A percentile compares a stretch with the other conserved stretches of the same genome.
Conservation (phyloP, 345 rosid species). For the Populus davidiana region DNA sequence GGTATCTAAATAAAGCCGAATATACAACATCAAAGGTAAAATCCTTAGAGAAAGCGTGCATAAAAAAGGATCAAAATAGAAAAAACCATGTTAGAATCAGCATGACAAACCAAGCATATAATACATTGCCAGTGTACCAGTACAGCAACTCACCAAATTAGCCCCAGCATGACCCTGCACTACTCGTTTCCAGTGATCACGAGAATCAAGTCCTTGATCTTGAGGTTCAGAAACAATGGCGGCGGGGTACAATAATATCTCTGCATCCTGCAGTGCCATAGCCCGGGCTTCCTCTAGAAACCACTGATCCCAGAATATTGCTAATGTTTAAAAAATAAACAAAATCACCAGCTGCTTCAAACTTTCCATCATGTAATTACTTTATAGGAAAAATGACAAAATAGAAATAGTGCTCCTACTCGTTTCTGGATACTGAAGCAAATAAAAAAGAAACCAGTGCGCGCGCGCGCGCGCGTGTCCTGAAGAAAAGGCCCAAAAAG, state of each 20-base stretch:
- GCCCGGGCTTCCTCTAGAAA: slow-evolving; percentile 93
- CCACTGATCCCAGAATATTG: slow-evolving; percentile 99
- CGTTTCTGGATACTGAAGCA: not conserved
- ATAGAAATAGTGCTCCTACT: not conserved
- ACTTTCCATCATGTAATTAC: not conserved
- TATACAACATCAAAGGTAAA: not conserved
- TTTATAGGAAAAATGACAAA: not conserved
- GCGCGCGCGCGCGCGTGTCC: no score
- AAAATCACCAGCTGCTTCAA: not conserved
- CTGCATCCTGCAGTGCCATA: slow-evolving; percentile 87
- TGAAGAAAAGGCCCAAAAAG: no score
- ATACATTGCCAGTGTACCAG: not conserved
- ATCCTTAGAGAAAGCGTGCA: not conserved
- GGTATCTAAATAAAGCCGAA: not conserved
- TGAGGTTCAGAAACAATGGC: slow-evolving; percentile 98
- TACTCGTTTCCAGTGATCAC: slow-evolving; percentile 89
- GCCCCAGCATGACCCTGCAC: slow-evolving; percentile 99
- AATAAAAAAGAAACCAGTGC: slow-evolving; percentile 8
- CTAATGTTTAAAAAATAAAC: slow-evolving; percentile 27
- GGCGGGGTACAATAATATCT: slow-evolving; percentile 82
- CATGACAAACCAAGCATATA: not conserved
- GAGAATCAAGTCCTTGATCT: slow-evolving; percentile 82
- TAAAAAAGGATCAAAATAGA: not conserved
- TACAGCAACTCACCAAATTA: slow-evolving; percentile 57
- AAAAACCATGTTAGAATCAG: not conserved